Base-by-base conservation (phyloP, 306 rosid species). In the Mucuna pruriens region DNA sequence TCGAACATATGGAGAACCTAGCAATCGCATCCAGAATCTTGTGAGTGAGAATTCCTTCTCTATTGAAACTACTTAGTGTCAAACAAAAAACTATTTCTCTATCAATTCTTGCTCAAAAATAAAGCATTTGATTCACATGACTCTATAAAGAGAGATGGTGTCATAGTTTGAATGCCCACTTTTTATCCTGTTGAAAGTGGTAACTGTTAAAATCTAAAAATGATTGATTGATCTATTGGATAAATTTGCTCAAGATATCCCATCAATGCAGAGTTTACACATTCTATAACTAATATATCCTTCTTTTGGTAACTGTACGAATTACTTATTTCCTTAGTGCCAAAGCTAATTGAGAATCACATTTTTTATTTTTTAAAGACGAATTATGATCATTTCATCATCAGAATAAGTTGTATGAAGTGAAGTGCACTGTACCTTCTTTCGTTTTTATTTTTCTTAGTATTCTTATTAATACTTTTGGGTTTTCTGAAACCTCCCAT, bases 1-100 rank as follows among this genome's bases (percentile, higher is more conserved):
- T 82, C 96, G 97, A 88, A 91, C 97, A 44, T 80, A 89, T 72
- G 97, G 98, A 81, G 88, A 87, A 72, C 85, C 85, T 63, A 58
- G 76, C 62, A 90, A 94, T 79, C 88, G 85, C 71, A 81, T 91
- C 23, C 85, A 84, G 79, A 92, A 89, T 80, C 85, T 36, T 82
- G 97, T 92, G 85, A 80, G 97, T 89, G 72, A 83, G 29, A 54
- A 79, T 80, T 49, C 67, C 22, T 82, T 85, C 65, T 62, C 17
- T 20, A 25, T 74, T 80, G 57, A 52, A 58, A 39, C 52, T 55
- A 22, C 62, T 20, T 48, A 11, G 58, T 70, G 80, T 80, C 71
- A 54, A 52, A 25, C 29, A 39, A 29, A 51, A 31, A 58, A 26
- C 60, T 19, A 52, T 4, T 52, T 62, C 39, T 44, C 29, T 23